Evolutionary conservation across 2,329 filamentous ascomycete species (phyloP).

Genomic region (Calonectria montana): DNA sequence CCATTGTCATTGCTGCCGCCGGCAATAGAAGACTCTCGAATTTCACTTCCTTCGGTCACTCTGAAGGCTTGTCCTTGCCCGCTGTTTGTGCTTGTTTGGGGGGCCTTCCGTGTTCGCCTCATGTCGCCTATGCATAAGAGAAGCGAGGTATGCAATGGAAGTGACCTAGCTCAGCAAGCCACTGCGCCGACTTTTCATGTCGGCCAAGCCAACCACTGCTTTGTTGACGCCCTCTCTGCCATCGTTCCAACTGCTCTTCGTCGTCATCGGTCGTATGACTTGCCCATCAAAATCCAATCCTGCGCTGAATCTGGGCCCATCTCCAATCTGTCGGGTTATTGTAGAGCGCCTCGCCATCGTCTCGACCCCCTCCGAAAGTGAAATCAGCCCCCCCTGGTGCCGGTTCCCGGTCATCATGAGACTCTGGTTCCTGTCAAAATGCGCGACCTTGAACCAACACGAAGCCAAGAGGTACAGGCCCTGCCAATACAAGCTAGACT

Average conservation of each 20-base stretch:
- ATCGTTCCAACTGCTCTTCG: background rate
- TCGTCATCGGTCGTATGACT: conserved; percentile 14
- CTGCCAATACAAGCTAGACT: conserved; percentile 31
- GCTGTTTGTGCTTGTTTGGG: background rate
- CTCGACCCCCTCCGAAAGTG: background rate
- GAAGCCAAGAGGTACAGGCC: conserved; percentile 21
- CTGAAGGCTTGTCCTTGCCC: background rate
- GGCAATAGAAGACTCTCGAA: conserved; percentile 21
- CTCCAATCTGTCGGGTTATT: background rate
- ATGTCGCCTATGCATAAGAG: background rate
- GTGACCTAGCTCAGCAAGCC: conserved; percentile 14
- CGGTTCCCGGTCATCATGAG: conserved; percentile 11
- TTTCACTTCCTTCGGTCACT: conserved; percentile 3
- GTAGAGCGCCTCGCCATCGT: background rate
- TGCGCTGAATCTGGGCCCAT: background rate
- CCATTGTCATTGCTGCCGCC: conserved; percentile 14
- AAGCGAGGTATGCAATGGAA: background rate
- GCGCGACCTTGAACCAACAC: conserved; percentile 9
- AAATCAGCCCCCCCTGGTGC: background rate
- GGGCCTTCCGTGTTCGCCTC: background rate
- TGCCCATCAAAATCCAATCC: background rate
- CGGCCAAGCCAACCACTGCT: background rate
- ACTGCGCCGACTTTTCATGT: conserved; percentile 14
- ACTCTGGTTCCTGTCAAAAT: conserved; percentile 10
- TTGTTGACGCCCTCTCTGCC: background rate